Conservation (phyloP, 495 filamentous ascomycete genomes). For the Aspergillus incahuasiensis region DNA sequence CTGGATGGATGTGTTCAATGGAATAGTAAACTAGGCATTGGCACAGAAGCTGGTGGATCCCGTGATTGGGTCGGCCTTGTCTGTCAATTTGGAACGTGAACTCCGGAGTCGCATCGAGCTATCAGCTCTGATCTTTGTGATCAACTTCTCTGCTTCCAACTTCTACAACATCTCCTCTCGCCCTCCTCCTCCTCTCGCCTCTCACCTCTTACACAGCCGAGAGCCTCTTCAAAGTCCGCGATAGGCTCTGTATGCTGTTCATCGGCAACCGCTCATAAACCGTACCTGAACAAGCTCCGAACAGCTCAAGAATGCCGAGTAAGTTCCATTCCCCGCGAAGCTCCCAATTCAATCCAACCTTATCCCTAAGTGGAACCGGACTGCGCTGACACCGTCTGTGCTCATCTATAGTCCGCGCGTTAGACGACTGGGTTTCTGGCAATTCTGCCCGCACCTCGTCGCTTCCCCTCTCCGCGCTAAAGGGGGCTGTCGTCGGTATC, state of each 20-base stretch:
- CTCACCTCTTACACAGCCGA: constrained; percentile 2
- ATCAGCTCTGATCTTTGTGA: not conserved
- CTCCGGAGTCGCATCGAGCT: constrained; percentile 1
- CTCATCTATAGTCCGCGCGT: constrained; percentile 46
- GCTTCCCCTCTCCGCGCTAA: constrained; percentile 58
- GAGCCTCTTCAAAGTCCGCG: not conserved
- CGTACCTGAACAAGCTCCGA: constrained; percentile 20
- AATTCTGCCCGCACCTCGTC: constrained; percentile 45
- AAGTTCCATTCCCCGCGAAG: constrained; percentile 20
- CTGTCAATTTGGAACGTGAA: not conserved
- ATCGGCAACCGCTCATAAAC: constrained; percentile 26
- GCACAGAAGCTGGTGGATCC: constrained; percentile 6
- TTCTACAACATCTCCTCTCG: not conserved
- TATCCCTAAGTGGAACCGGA: not conserved
- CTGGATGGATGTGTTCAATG: not conserved
- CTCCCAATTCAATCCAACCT: not conserved
- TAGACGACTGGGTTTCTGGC: constrained; percentile 58
- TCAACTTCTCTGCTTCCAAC: not conserved
- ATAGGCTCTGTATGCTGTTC: constrained; percentile 27
- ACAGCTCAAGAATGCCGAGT: constrained; percentile 40
- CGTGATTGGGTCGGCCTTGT: constrained; percentile 8
- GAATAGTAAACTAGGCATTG: not conserved
- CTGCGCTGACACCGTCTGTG: constrained; percentile 1
- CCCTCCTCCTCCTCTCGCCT: constrained; percentile 3
- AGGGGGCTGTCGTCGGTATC: constrained; percentile 70